A percentile compares a stretch with the other conserved stretches of the same genome.
Conservation (phyloP, 1,284 basidiomycete species). For the Tranzscheliella williamsii region DNA sequence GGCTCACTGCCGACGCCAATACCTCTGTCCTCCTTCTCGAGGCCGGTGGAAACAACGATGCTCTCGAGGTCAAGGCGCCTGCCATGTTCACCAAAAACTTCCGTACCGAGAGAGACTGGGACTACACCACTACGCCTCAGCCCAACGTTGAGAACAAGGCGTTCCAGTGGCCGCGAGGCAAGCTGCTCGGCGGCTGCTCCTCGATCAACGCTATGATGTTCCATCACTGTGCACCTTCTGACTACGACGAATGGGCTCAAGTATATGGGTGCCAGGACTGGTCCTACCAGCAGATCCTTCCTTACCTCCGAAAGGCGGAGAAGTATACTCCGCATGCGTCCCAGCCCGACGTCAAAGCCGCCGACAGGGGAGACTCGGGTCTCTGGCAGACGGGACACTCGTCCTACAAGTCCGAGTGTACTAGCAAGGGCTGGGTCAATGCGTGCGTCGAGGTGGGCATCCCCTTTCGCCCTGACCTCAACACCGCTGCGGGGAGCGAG, state of each 20-base stretch:
- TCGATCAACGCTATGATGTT: conserved; percentile 63
- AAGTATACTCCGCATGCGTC: conserved; percentile 38
- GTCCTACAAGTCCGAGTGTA: conserved; percentile 32
- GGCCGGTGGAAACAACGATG: conserved; percentile 40
- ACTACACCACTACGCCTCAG: conserved; percentile 46
- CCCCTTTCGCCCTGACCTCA: conserved; percentile 38
- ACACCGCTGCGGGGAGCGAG: conserved; percentile 35
- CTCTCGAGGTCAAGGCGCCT: conserved; percentile 42
- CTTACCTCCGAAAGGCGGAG: conserved; percentile 32
- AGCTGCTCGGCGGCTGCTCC: conserved; percentile 61
- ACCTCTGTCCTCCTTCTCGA: conserved; percentile 47
- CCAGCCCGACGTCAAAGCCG: conserved; percentile 32
- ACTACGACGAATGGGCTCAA: conserved; percentile 46
- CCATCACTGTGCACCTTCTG: conserved; percentile 37
- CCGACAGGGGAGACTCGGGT: conserved; percentile 39
- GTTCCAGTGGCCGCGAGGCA: conserved; percentile 44
- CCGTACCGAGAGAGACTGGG: conserved; percentile 44
- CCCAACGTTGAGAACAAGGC: conserved; percentile 16
- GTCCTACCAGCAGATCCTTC: conserved; percentile 36
- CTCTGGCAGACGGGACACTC: conserved; percentile 45
- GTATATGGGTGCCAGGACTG: conserved; percentile 44
- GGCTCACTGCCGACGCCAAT: conserved; percentile 43
- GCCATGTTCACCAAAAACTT: conserved; percentile 44
- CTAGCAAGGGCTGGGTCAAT: conserved; percentile 40
- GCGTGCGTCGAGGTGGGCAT: conserved; percentile 43